Evolutionary conservation across 441 rosid genomes (phyloP), one percentile per base, ranked within the genome.

Genomic region (Corymbia citriodora): DNA sequence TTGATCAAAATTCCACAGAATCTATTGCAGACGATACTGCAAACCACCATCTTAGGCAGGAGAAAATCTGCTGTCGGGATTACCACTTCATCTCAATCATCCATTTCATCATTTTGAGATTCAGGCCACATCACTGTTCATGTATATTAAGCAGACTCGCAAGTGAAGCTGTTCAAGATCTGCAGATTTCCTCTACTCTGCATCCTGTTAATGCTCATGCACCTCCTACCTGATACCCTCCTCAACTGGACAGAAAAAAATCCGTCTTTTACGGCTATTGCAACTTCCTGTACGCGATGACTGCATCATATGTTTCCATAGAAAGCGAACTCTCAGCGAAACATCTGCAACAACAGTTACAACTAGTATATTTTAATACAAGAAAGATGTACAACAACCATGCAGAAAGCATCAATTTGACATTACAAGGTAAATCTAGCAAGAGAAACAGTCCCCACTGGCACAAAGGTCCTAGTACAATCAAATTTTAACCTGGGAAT

Each of bases 281-380:
- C 90, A 87, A 83, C 89, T 79, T 88, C 90, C 87, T 90, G 90
- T 95, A 95, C 70, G 92, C 93, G 52, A 94, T 94, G 86, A 97
- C 97, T 27, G 92, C 89, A 88, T 96, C 98, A 88, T 96, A 96
- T 1, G 98, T 89, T 91, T 96, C 98, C 94, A 95, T 93, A 21
- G 93, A 91, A 49, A 96, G 94, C 2, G 92, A 92, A 90, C 95
- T 93, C 92, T 92, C 95, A 52, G 96, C 96, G 87, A 94, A 96
- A 93, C 97, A 96, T 93, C 97, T 96, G 90, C 45, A 50, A 87
- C 68, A 33, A 54, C 65, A 53, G 53, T 55, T 61, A 91, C 36
- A 7, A 54, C 45, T 88, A 65, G 52, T 63, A 86, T 59, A 31
- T 65, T 53, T 65, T 86, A 87, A 72, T 81, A 90, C 33, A 87